Evolutionary conservation across 208 protist species (phyloP).

Genomic region (Crithidia fasciculata): DNA sequence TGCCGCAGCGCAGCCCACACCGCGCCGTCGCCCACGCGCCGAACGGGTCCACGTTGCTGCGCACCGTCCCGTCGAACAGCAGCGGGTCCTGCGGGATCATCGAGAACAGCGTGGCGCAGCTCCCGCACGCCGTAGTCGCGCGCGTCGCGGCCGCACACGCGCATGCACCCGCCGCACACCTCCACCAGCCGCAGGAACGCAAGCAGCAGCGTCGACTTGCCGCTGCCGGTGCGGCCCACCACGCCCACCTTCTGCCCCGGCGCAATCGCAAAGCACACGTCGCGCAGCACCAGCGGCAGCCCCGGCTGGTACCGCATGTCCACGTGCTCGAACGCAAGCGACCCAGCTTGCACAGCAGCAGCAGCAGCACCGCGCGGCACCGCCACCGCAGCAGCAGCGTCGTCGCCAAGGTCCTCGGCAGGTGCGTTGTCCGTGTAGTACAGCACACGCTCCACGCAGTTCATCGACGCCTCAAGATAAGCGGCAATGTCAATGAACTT

Average conservation of each 20-base stretch:
- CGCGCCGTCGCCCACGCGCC: constrained; percentile 37
- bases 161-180: constrained; percentile 57
- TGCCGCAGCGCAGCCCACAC: constrained; percentile 56
- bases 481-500: constrained; percentile 50
- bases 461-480: constrained; percentile 74
- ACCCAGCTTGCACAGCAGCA: constrained; percentile 8
- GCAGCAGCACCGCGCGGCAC: background rate
- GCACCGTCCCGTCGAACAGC: constrained; percentile 81
- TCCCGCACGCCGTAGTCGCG: constrained; percentile 40
- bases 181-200: constrained; percentile 73
- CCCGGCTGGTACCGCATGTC: constrained; percentile 70
- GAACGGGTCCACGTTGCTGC: constrained; percentile 82
- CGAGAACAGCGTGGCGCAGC: constrained; percentile 72
- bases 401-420: constrained; percentile 35
- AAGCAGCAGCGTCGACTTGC: constrained; percentile 79
- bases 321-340: constrained; percentile 69
- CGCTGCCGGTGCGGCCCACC: constrained; percentile 83
- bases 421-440: constrained; percentile 72
- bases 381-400: background rate
- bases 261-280: constrained; percentile 56
- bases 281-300: constrained; percentile 71
- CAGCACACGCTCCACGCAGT: constrained; percentile 73
- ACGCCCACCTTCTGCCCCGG: constrained; percentile 79
- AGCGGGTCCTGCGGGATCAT: constrained; percentile 89
- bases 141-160: constrained; percentile 45